Evolutionary conservation across 495 filamentous ascomycete species (phyloP), one percentile per base, ranked within the genome.

Genomic region (Amniculicola lignicola): DNA sequence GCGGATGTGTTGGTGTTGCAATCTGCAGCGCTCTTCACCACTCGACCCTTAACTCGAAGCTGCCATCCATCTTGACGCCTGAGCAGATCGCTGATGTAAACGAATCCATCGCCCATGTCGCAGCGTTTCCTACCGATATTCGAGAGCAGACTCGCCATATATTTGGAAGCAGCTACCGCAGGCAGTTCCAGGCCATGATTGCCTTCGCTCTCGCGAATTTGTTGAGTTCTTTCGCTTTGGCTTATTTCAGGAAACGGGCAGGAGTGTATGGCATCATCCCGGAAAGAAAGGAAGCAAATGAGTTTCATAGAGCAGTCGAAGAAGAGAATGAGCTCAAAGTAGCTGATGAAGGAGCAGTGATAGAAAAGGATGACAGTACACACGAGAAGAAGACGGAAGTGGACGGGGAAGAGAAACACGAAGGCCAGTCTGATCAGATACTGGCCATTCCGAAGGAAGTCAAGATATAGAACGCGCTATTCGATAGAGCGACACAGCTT

Each of bases 21-120:
- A 60, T 64, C 14, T 61, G 52, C 44, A 55, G 52, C 11, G 56
- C 62, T 4, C 53, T 65, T 12, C 57, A 62, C 24, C 56, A 64
- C 40, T 47, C 52, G 7, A 19, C 21, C 4, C 43, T 67, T 1
- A 24, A 23, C 0, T 14, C 27, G 36, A 18, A 50, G 4, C 62
- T 67, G 0, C 42, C 52, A 0, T 24, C 18, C 2, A 43, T 59
- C 28, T 45, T 64, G 18, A 41, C 15, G 2, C 40, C 61, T 4
- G 47, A 43, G 19, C 57, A 66, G 42, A 50, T 64, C 28, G 22
- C 14, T 0, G 38, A 11, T 16, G 39, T 59, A 1, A 44, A 63
- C 14, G 35, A 54, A 1, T 54, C 42, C 0, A 59, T 24, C 18
- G 36, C 48, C 1, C 25, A 14, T 16, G 5, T 59, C 6, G 22